Conservation (phyloP, 352 stramenopile species). For the Pythium scleroteichum region DNA sequence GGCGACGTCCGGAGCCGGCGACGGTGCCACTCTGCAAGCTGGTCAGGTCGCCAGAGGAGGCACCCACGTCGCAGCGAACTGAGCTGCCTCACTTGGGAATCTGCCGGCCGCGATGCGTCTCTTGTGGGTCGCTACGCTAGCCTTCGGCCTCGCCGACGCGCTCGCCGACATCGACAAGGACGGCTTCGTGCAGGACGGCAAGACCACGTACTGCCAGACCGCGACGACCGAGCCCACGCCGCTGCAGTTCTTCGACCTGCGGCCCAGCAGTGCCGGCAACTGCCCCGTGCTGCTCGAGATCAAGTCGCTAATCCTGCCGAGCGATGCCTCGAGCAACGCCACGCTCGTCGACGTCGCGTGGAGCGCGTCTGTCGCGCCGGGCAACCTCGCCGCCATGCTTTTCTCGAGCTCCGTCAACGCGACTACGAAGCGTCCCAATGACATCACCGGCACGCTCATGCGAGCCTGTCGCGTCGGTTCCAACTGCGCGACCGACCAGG, state of each 20-base stretch:
- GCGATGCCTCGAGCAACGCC: constrained; percentile 16
- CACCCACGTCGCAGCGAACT: too few relatives aligned
- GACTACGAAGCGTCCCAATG: neutral
- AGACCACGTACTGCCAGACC: constrained; percentile 64
- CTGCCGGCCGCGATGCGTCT: neutral
- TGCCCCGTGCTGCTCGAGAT: constrained; percentile 31
- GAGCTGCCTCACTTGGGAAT: neutral
- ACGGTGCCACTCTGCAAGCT: too few relatives aligned
- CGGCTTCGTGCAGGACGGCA: neutral
- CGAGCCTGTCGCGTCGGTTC: neutral
- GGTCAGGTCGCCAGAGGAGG: too few relatives aligned
- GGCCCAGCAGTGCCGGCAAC: constrained; percentile 42
- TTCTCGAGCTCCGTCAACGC: neutral
- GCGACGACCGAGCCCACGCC: constrained; percentile 26
- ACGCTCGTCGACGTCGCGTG: neutral
- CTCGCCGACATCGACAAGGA: neutral
- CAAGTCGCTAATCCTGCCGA: too few relatives aligned
- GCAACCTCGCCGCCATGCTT: neutral
- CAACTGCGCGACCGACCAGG: neutral
- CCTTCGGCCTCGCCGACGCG: neutral
- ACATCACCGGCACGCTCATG: neutral
- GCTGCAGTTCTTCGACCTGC: constrained; percentile 42
- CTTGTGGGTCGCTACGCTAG: neutral
- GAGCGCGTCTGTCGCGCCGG: neutral
- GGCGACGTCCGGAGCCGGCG: too few relatives aligned